Evolutionary conservation across 202 grass and related monocot genomes (phyloP), one percentile per base, ranked within the genome.

Genomic region (Dendrocalamus latiflorus): DNA sequence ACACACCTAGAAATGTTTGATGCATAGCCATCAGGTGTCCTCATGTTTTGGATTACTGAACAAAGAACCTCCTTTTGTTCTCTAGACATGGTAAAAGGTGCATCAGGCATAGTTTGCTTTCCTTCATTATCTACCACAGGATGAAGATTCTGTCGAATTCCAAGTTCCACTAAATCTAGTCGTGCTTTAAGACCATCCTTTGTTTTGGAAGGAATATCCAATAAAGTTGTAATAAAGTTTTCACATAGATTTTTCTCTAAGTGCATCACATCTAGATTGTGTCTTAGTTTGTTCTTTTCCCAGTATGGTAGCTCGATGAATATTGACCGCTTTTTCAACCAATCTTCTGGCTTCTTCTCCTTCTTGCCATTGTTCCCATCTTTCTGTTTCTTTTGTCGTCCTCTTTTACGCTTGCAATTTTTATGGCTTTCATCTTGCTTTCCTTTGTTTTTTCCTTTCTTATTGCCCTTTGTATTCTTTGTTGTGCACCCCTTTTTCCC

Each of bases 261-360:
- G 6, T 79, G 64, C 72, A 87, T 87, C 1, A 83, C 50, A 82
- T 87, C 61, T 17, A 87, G 50, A 82, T 77, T 82, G 30, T 83
- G 72, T 3, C 9, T 20, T 72, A 88, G 6, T 45, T 53, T 34
- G 14, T 70, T 49, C 13, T 38, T 1, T 17, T 83, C 28, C 80
- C 22, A 88, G 7, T n/a, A 86, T 37, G 84, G 74, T 16, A 79
- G 49, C 41, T 14, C 17, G 33, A 88, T n/a, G 39, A 88, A 88
- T 79, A 70, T 30, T 74, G 70, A 65, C 37, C 14, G 9, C 10
- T 81, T 80, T 28, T 74, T 43, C 38, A 65, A 25, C 26, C 26
- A 28, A 28, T 28, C 26, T 28, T 28, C 26, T 1, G 26, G 26
- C 26, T 28, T 28, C 26, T 28, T 28, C 26, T 28, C 26, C 26